Evolutionary conservation across 768 basidiomycete species (phyloP), one percentile per base, ranked within the genome.

Genomic region (Russula olivacea): DNA sequence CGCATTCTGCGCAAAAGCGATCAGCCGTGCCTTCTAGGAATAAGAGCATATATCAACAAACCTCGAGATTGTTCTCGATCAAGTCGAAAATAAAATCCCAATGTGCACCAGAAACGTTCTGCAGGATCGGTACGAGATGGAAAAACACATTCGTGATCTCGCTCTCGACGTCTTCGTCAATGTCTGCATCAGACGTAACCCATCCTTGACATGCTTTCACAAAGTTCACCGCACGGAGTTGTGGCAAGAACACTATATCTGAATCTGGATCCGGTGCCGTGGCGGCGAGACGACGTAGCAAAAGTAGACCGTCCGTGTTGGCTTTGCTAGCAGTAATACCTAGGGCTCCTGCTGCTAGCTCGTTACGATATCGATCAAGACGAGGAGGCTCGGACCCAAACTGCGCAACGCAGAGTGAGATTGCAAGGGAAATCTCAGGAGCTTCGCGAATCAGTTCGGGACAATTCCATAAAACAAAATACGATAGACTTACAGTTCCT

Each of bases 11-110:
- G 57, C 1, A 60, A 51, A 49, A 8, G 7, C 17, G 2, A 32
- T 21, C 36, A 55, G 14, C 11, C n/a, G 51, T 55, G 3, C 17
- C 48, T 14, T 49, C 25, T 12, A 14, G 50, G 14, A 23, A 17
- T 3, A 38, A 14, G 2, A 45, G 3, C 19, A 11, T 7, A 4
- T 6, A 25, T 51, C 32, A n/a, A 69, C 80, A 49, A 60, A 93
- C 93, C 82, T 98, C 95, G 3, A 98, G 77, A 69, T 90, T 91
- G 62, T 80, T 89, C 73, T 96, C 94, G 14, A 96, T 71, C 17
- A 98, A 73, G 71, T 98, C 94, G 72, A 91, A 95, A 5, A 94
- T 84, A 38, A 94, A 82, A 54, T 92, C 89, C 97, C 97, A 99
- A 73, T 98, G 97, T 0, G 81, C 77, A 0, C 96, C 97, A 15